Base-by-base conservation (phyloP, 2,329 filamentous ascomycete species). In the Aureobasidium sp. region DNA sequence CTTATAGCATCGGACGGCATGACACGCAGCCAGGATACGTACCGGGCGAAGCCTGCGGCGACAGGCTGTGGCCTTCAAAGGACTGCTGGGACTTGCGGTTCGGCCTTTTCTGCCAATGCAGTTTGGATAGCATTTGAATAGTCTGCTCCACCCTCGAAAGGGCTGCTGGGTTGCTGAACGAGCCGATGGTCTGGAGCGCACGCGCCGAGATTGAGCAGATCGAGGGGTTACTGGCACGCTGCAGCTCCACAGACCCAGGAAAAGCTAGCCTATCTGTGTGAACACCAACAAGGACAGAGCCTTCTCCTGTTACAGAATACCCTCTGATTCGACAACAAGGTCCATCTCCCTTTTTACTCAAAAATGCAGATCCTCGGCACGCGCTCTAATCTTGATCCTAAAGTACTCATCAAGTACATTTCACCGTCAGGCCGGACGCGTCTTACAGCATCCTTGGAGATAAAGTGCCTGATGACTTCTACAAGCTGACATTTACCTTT, bases 61-160 rank as follows among this genome's bases (percentile, higher is more conserved):
- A 60, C 57, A 60, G 25, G 57, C 45, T 60, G 42, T 58, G 55
- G 7, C 55, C 55, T 34, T 60, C 57, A 34, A 60, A 41, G 39
- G 57, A 60, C 34, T 49, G 57, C 57, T 60, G 57, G 15, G 57
- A 60, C 34, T 60, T 49, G 44, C 60, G 49, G 29, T 55, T 62
- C 31, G 49, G 25, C 41, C 60, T 53, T 51, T 62, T 62, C 60
- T 62, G 60, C 60, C 60, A 62, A 45, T 53, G 60, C 42, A 62
- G 42, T 62, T 62, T 62, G 60, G 60, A 62, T 55, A 62, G 60
- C 60, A 62, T 62, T 48, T 47, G 49, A 48, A 56, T 58, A 48
- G 45, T 60, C 36, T 49, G 45, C 31, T 51, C 57, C 57, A 60
- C 44, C 57, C 57, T 45, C 20, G 34, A 60, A 9, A 45, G 57